Conservation (phyloP, 768 basidiomycete species). For the Termitomyces sp. region DNA sequence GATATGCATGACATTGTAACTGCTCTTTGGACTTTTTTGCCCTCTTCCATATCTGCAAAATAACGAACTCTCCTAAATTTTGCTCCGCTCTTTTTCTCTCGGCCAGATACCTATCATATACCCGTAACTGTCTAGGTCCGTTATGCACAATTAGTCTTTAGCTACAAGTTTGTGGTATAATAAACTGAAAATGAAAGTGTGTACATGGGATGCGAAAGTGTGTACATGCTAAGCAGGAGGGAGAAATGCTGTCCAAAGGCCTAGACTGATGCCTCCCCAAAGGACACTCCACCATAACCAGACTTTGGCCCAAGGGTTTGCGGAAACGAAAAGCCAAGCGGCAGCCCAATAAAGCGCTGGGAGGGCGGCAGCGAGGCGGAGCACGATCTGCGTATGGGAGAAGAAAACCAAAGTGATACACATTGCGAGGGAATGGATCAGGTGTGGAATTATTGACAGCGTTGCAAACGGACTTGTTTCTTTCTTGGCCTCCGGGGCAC, state of each 20-base stretch:
- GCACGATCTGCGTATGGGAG: conserved; percentile 83
- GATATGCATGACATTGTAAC: not conserved
- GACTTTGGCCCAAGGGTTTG: conserved; percentile 32
- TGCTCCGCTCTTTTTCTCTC: not conserved
- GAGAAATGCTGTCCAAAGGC: conserved; percentile 81
- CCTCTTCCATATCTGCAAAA: not conserved
- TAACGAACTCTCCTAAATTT: no score
- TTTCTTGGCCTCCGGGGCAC: not conserved
- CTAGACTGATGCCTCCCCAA: conserved; percentile 67
- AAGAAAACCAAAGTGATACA: conserved; percentile 64
- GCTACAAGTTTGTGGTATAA: not conserved
- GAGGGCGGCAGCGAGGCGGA: conserved; percentile 70
- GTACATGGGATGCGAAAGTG: no score
- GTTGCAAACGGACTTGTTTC: conserved; percentile 26
- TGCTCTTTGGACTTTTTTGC: not conserved
- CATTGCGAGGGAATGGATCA: conserved; percentile 64
- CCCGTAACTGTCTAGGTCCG: not conserved
- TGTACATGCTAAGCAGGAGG: conserved; percentile 73
- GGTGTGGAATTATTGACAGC: conserved; percentile 56
- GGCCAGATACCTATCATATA: not conserved
- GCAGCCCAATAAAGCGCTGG: conserved; percentile 86
- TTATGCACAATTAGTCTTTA: not conserved
- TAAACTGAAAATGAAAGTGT: not conserved
- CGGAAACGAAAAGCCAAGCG: conserved; percentile 48
- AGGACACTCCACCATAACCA: conserved; percentile 79